Evolutionary conservation across 2,329 filamentous ascomycete species (phyloP).

Genomic region (Pyrenochaeta sp.): DNA sequence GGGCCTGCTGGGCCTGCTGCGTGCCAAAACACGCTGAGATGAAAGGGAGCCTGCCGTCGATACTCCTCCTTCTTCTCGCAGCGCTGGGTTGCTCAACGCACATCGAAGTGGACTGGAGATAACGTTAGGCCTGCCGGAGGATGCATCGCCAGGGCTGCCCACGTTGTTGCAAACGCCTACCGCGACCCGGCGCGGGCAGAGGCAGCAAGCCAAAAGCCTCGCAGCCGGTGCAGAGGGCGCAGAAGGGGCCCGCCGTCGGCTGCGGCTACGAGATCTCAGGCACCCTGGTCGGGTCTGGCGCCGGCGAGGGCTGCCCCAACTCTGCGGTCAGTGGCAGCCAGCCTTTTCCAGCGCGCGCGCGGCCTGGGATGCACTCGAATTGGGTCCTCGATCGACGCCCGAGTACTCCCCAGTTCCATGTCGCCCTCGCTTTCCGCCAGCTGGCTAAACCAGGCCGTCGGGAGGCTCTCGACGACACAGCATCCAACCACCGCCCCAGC

Average conservation of each 20-base stretch:
- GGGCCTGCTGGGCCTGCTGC: slow-evolving; percentile 10
- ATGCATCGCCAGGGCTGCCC: slow-evolving; percentile 19
- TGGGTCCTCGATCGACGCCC: slow-evolving; percentile 35
- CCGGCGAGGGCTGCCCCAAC: slow-evolving; percentile 36
- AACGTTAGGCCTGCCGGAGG: neutral
- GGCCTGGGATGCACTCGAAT: slow-evolving; percentile 29
- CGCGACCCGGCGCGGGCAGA: slow-evolving; percentile 28
- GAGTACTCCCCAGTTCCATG: slow-evolving; percentile 38
- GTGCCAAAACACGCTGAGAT: slow-evolving; percentile 28
- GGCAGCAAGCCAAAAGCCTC: slow-evolving; percentile 33
- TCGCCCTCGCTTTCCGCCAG: slow-evolving; percentile 23
- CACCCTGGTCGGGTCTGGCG: slow-evolving; percentile 26
- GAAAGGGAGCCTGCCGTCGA: slow-evolving; percentile 24
- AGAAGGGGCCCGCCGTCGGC: slow-evolving; percentile 26
- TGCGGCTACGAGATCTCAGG: slow-evolving; percentile 39
- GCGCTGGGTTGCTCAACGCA: neutral
- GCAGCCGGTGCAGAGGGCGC: slow-evolving; percentile 18
- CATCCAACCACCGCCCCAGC: slow-evolving; percentile 15
- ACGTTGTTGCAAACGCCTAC: slow-evolving; percentile 32
- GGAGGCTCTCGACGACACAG: slow-evolving; percentile 30
- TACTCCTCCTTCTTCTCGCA: slow-evolving; percentile 3
- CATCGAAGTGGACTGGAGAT: too few relatives aligned
- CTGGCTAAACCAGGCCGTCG: slow-evolving; percentile 40
- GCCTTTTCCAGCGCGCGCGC: slow-evolving; percentile 18
- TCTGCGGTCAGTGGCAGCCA: slow-evolving; percentile 30